Evolutionary conservation across 768 basidiomycete genomes (phyloP), one percentile per base, ranked within the genome.

Genomic region (Lentinula lateritia): DNA sequence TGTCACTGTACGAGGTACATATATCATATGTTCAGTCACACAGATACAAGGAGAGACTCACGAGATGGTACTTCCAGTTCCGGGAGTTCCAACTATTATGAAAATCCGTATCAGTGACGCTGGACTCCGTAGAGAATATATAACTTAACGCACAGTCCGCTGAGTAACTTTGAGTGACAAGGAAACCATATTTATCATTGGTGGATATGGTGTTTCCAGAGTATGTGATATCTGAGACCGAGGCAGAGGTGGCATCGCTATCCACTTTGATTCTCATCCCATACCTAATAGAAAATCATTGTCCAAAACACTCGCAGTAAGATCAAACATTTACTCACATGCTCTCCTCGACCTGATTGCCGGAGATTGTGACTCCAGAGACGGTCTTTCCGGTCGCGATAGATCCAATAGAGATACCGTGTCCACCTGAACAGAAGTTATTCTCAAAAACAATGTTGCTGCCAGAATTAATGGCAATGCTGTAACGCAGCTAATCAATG

Each of bases 351-450:
- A 83, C 64, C 5, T 57, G 72, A 68, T 83, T 59, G 2, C 58
- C 58, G 16, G 58, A 46, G 28, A 59, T 32, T 9, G 42, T 46
- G 3, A 59, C 58, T 18, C 46, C 46, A 34, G 58, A 59, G 9
- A 59, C 58, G 3, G 23, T 18, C 42, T 83, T 35, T 50, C 71
- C 59, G 13, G 75, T 75, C 7, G 61, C 35, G 62, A 79, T 75
- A 2, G 81, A 79, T 23, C 78, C 82, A 16, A 83, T 73, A 5
- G 78, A 79, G 66, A 80, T 74, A 35, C 83, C 82, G 50, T 84
- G 83, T 6, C 83, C 82, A 16, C 71, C 70, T 1, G 65, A 61
- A 68, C 82, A 83, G 18, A 52, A 10, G 65, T 82, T 78, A 52
- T 76, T 50, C 58, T 71, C 62, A 68, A 82, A 62, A 32, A 55